Evolutionary conservation across 495 filamentous ascomycete genomes (phyloP).

Genomic region (Trypethelium eluteriae): DNA sequence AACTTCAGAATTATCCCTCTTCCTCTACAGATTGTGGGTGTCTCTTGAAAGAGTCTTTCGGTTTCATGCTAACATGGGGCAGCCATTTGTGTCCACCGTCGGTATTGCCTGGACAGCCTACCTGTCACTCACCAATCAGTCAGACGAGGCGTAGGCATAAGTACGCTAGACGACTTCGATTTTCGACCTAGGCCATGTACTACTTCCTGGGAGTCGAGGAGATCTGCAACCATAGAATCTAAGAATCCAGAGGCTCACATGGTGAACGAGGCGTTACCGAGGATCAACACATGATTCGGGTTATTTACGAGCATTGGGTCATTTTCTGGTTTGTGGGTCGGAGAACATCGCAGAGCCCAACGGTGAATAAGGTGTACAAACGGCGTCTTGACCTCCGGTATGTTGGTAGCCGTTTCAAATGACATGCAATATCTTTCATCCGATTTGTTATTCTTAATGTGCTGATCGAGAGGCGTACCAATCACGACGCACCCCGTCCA

Average conservation of each 20-base stretch:
- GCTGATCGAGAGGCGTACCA: too few species aligned
- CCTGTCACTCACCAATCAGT: slow-evolving; percentile 84
- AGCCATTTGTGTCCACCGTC: slow-evolving; percentile 95
- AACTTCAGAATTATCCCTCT: slow-evolving; percentile 95
- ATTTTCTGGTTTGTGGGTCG: background rate
- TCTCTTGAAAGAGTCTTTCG: background rate
- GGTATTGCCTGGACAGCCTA: slow-evolving; percentile 99
- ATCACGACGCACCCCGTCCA: too few species aligned
- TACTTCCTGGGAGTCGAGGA: background rate
- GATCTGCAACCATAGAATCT: background rate
- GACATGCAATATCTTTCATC: too few species aligned
- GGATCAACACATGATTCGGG: background rate
- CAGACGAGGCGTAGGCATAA: slow-evolving; percentile 50
- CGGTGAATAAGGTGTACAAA: background rate
- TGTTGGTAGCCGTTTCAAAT: too few species aligned
- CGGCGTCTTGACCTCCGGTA: background rate
- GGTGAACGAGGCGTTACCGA: background rate
- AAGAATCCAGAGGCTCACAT: background rate
- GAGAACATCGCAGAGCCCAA: background rate
- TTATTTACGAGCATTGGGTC: background rate
- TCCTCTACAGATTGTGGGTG: slow-evolving; percentile 90
- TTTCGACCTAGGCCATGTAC: background rate
- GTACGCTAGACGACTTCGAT: background rate
- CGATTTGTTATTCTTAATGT: too few species aligned
- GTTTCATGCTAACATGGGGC: slow-evolving; percentile 5